Base-by-base conservation (phyloP, 257 asterid species). In the Sherardia arvensis region DNA sequence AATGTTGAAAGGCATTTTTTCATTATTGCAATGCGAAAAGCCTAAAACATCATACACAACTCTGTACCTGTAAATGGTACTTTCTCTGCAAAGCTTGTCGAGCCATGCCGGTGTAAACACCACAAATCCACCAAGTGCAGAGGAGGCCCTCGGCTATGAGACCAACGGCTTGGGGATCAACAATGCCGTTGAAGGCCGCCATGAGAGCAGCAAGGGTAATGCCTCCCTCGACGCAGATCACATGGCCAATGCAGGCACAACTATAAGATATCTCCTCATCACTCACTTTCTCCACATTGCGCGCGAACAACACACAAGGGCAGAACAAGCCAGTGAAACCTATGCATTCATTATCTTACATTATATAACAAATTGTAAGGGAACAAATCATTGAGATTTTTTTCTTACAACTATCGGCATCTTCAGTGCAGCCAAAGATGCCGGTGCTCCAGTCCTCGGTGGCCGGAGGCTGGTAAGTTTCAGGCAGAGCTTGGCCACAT, bases 61-160 rank as follows among this genome's bases (percentile, higher is more conserved):
- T 56, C n/a, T 23, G 45, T 33, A 88, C 96, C 90, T 82, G 86
- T 55, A 88, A 75, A 76, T 88, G 95, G 70, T 86, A 88, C 66
- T 74, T 88, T 68, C 90, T 73, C 69, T 86, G 96, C 76, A 88
- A 72, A n/a, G 73, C 25, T 64, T 86, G 95, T n/a, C 96, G 75
- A 23, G 84, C 87, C 88, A 86, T 82, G 75, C 96, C 90, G 0
- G 95, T 81, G 74, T 88, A 88, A 76, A 86, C 84, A 59, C 85
- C 92, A 59, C 95, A 88, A 25, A 88, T 86, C 96, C 95, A 88
- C 95, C 96, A 86, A 23, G 90, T 81, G n/a, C 87, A 88, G 32
- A 82, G 55, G 67, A 88, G 80, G 23, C 96, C 96, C 68, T 88
- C 95, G 10, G 87, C 80, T 18, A 88, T 28, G 65, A 84, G 92